Evolutionary conservation across 148 eudicot genomes (phyloP).

Genomic region (Persicaria tinctoria): DNA sequence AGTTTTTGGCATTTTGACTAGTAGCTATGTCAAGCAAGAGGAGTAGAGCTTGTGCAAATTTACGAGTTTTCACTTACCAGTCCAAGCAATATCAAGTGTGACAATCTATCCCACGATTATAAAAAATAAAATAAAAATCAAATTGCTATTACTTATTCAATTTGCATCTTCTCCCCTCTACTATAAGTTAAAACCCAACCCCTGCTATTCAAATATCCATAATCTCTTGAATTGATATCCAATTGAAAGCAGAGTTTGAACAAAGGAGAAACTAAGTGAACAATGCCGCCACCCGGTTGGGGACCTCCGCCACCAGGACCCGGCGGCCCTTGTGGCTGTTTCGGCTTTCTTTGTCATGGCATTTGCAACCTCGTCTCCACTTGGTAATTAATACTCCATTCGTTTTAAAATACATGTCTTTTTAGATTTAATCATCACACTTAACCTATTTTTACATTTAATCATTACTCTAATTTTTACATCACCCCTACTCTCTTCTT

Average conservation of each 20-base stretch:
- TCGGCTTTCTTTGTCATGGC: slow-evolving; percentile 4
- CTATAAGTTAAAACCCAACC: neutral
- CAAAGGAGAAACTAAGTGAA: too few relatives aligned
- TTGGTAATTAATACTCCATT: neutral
- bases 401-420: too few relatives aligned
- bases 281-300: neutral
- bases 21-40: neutral
- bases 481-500: too few relatives aligned
- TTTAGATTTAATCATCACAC: too few relatives aligned
- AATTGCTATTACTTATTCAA: neutral
- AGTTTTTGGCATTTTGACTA: neutral
- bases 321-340: neutral
- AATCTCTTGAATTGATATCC: too few relatives aligned
- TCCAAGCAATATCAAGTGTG: neutral
- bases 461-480: too few relatives aligned
- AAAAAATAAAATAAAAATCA: neutral
- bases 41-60: neutral
- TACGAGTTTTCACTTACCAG: neutral
- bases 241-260: neutral
- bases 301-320: slow-evolving; percentile 8
- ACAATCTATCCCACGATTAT: neutral
- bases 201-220: too few relatives aligned
- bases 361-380: slow-evolving; percentile 5
- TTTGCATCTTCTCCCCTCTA: neutral
- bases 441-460: too few relatives aligned